Conservation (phyloP, 441 rosid genomes). For the Cnidoscolus chayamansa region DNA sequence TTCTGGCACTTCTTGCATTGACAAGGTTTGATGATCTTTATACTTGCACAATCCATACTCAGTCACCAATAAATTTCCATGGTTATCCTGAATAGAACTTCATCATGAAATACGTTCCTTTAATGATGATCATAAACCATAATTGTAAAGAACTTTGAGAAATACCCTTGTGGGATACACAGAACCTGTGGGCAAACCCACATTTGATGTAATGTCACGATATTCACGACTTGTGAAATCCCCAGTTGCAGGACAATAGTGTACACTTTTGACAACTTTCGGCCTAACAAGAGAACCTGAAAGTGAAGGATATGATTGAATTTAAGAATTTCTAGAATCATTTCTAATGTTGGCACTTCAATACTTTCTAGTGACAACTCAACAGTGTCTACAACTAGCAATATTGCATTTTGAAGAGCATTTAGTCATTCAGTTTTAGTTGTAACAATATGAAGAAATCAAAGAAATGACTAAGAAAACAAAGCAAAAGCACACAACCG, state of each 20-base stretch:
- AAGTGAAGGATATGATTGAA: conserved; percentile 18
- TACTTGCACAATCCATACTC: conserved; percentile 92
- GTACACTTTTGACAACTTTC: conserved; percentile 95
- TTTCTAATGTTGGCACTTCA: neutral
- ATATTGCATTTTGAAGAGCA: neutral
- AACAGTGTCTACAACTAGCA: neutral
- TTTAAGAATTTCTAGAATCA: conserved; percentile 10
- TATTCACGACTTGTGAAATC: conserved; percentile 76
- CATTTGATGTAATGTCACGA: conserved; percentile 83
- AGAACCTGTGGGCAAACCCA: conserved; percentile 93
- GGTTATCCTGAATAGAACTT: conserved; percentile 60
- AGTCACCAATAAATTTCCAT: conserved; percentile 85
- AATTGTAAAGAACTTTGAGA: conserved; percentile 7
- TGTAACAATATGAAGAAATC: neutral
- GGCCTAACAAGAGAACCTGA: conserved; percentile 99
- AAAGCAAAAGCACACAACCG: neutral
- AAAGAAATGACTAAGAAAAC: neutral
- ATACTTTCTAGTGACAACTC: neutral
- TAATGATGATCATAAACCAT: conserved; percentile 11
- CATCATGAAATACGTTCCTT: conserved; percentile 19
- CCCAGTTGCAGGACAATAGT: conserved; percentile 81
- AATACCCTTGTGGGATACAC: conserved; percentile 98
- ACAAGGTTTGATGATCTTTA: conserved; percentile 95
- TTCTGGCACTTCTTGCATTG: conserved; percentile 98
- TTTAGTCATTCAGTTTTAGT: neutral